phyloP scores from a whole-genome alignment of 129 eudicot genomes.

The Cynara cardunculus region DNA sequence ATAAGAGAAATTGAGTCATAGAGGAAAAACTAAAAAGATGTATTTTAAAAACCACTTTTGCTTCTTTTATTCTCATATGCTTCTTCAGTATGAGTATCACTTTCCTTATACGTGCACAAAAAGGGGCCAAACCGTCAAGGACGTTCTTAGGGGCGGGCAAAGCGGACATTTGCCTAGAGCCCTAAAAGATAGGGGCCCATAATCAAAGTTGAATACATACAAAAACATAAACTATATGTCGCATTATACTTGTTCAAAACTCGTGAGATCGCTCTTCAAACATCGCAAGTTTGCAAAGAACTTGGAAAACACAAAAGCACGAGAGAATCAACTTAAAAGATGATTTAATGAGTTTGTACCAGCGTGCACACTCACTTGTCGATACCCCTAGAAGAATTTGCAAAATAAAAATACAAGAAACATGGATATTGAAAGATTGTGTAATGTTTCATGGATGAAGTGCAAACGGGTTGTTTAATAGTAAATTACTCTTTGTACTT shows the following conservation, averaged over 20 bases:
- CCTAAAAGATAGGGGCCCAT: no score
- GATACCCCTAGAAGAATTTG: conserved; percentile 87
- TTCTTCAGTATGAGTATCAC: no score
- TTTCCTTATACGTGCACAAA: no score
- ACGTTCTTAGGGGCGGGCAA: no score
- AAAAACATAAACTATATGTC: conserved; percentile 14
- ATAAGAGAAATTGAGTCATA: no score
- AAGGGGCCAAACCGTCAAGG: no score
- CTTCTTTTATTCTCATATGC: no score
- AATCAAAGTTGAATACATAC: background rate
- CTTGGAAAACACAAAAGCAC: conserved; percentile 72
- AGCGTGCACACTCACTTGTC: conserved; percentile 80
- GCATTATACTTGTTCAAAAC: conserved; percentile 79
- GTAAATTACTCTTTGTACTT: conserved; percentile 32
- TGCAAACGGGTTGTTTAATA: background rate
- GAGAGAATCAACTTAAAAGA: conserved; percentile 85
- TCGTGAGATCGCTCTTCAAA: conserved; percentile 81
- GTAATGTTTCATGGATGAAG: conserved; percentile 84
- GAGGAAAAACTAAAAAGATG: no score
- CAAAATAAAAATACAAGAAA: conserved; percentile 41
- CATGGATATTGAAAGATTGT: conserved; percentile 60
- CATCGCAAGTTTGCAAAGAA: conserved; percentile 47
- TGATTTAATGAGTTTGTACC: conserved; percentile 80
- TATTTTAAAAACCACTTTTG: no score
- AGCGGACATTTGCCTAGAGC: no score